Base-by-base conservation (phyloP, 176 grass and related monocot species). In the Juncus inflexus region DNA sequence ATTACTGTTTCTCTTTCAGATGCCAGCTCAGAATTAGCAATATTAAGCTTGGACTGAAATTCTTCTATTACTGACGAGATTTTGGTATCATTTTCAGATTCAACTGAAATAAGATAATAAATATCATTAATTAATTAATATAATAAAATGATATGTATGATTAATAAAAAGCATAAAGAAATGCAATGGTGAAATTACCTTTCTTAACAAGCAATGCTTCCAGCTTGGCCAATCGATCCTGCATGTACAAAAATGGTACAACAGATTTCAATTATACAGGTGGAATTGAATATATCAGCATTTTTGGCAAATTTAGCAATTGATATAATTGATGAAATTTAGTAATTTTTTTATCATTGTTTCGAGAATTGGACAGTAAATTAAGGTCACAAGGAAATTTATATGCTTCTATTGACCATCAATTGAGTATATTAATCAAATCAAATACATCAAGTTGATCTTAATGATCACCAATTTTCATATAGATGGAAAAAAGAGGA, bases 141-240 rank as follows among this genome's bases (percentile, higher is more conserved):
- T 28, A 28, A 28, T 28, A 28, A 28, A 28, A 28, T 28, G 19
- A 28, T 28, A 28, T 28, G 19, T 0, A 72, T 41, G 43, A 81
- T 55, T 50, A 64, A 4, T 37, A 49, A 3, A 37, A 16, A 53
- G 57, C 51, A 77, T 78, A 47, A 61, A 28, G 69, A 15, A 57
- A 37, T 55, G 40, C 5, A 7, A 58, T 70, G 64, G 59, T 49
- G 19, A 69, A 74, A 58, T 67, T 77, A 90, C 83, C 87, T 86
- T 80, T 74, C 9, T 58, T 86, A 74, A 45, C 56, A 52, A 90
- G 60, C 67, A 90, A 52, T 69, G 78, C 67, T 54, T 90, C 87
- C 76, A 90, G 79, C 72, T 86, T 90, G 35, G 83, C 76, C 56
- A 90, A 74, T 37, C 87, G 83, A 74, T 69, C 47, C 87, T 83